These are phyloP conservation scores for Gremmenia infestans DNA, from an alignment of 2,329 filamentous ascomycete species.

Conservation along the genomic window DNA sequence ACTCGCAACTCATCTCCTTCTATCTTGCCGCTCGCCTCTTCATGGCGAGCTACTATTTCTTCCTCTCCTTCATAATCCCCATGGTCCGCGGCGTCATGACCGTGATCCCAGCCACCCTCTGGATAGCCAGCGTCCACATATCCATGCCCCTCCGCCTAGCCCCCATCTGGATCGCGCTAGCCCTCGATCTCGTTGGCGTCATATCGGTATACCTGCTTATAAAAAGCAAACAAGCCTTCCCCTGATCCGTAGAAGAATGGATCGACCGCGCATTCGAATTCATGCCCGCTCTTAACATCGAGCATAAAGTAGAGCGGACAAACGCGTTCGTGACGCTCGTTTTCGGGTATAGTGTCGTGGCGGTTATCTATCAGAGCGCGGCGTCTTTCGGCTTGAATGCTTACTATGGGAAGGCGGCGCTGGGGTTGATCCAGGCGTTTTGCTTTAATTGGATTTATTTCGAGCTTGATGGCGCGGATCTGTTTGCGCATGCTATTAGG, in stretches of 20 bases:
- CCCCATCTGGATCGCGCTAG: constrained; percentile 51
- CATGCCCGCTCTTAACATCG: constrained; percentile 58
- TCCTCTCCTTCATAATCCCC: constrained; percentile 45
- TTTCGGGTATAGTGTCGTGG: constrained; percentile 60
- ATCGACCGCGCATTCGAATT: constrained; percentile 47
- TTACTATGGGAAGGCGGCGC: constrained; percentile 57
- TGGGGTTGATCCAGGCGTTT: constrained; percentile 54
- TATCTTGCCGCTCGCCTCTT: constrained; percentile 55
- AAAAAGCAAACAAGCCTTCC: constrained; percentile 30
- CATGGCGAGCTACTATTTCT: constrained; percentile 43
- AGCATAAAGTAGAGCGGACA: constrained; percentile 60
- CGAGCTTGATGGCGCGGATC: constrained; percentile 53
- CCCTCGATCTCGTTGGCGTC: constrained; percentile 47
- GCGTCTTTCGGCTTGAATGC: constrained; percentile 48
- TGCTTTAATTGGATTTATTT: constrained; percentile 61
- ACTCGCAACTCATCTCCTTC: constrained; percentile 53
- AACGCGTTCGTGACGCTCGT: constrained; percentile 61
- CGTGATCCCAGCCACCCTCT: constrained; percentile 46
- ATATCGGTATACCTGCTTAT: constrained; percentile 40
- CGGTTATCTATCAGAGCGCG: constrained; percentile 54
- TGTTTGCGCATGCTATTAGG: constrained; percentile 57
- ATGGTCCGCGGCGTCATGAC: constrained; percentile 49
- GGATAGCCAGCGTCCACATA: constrained; percentile 56
- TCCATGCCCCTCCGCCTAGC: constrained; percentile 49
- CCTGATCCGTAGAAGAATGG: constrained; percentile 13